A percentile compares a stretch with the other conserved stretches of the same genome.
phyloP scores from a whole-genome alignment of 352 stramenopile species.

The Pythium chondricola region DNA sequence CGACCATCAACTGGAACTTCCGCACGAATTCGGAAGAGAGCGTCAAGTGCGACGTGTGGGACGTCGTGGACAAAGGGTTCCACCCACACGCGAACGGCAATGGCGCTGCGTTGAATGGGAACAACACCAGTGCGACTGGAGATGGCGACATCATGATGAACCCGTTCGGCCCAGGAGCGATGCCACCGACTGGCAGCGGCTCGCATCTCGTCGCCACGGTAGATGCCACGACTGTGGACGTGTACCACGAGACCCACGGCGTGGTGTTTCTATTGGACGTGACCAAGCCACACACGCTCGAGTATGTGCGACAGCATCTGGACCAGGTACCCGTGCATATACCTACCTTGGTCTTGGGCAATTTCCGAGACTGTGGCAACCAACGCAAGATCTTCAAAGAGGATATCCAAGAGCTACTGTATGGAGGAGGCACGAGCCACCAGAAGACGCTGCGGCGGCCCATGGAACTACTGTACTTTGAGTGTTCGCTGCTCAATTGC shows the following conservation, averaged over 20 bases:
- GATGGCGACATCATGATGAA: slow-evolving; percentile 5
- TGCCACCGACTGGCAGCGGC: slow-evolving; percentile 17
- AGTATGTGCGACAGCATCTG: slow-evolving; percentile 75
- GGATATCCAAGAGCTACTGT: slow-evolving; percentile 75
- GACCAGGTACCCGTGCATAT: slow-evolving; percentile 70
- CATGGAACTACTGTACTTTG: slow-evolving; percentile 73
- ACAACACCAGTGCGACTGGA: background rate
- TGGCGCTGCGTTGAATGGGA: background rate
- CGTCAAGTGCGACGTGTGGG: slow-evolving; percentile 89
- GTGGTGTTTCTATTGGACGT: slow-evolving; percentile 88
- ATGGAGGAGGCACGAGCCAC: slow-evolving; percentile 29
- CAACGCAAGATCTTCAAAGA: slow-evolving; percentile 84
- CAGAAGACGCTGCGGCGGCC: slow-evolving; percentile 36
- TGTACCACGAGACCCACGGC: slow-evolving; percentile 86
- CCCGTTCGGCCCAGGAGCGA: slow-evolving; percentile 19
- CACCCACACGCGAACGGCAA: slow-evolving; percentile 16
- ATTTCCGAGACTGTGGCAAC: slow-evolving; percentile 64
- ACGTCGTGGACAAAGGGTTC: slow-evolving; percentile 86
- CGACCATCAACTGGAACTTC: slow-evolving; percentile 85
- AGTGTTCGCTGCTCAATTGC: slow-evolving; percentile 79
- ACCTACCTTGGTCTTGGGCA: slow-evolving; percentile 73
- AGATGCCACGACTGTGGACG: slow-evolving; percentile 82
- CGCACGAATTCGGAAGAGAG: slow-evolving; percentile 62
- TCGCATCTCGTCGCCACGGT: slow-evolving; percentile 60
- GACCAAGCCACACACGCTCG: slow-evolving; percentile 68